A percentile compares a stretch with the other conserved stretches of the same genome.
These are phyloP conservation scores for Fusarium keratoplasticum DNA, from an alignment of 2,329 filamentous ascomycete species.

Conservation along the genomic window DNA sequence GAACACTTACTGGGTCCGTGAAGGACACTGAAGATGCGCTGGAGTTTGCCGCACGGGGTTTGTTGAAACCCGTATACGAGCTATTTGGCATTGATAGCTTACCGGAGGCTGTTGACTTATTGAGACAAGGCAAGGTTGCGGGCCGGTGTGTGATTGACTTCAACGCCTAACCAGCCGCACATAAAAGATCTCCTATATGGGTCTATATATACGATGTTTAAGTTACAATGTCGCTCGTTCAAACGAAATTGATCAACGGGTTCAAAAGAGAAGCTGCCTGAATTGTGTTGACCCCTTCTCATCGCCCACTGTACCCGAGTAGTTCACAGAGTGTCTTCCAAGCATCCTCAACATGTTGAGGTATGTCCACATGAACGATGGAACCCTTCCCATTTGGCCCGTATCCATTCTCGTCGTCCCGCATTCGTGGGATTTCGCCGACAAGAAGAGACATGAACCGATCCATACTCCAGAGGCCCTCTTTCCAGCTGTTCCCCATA, in stretches of 20 bases:
- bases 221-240: background rate
- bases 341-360: conserved; percentile 15
- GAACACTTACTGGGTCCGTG: conserved; percentile 7
- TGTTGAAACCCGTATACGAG: background rate
- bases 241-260: background rate
- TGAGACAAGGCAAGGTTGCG: background rate
- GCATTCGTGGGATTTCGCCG: conserved; percentile 38
- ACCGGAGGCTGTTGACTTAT: background rate
- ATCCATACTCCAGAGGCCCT: conserved; percentile 33
- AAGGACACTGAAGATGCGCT: background rate
- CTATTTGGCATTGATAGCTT: background rate
- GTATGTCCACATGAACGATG: conserved; percentile 33
- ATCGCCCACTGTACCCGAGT: conserved; percentile 13
- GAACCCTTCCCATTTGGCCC: conserved; percentile 34
- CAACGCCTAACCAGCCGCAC: background rate
- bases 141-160: background rate
- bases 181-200: background rate
- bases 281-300: background rate
- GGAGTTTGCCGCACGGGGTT: background rate
- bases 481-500: background rate
- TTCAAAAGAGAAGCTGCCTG: no score
- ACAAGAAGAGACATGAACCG: conserved; percentile 33
- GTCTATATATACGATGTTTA: background rate
- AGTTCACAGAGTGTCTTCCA: conserved; percentile 18
- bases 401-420: conserved; percentile 34